phyloP scores from a whole-genome alignment of 176 grass and related monocot species.

The Aegilops sharonensis region DNA sequence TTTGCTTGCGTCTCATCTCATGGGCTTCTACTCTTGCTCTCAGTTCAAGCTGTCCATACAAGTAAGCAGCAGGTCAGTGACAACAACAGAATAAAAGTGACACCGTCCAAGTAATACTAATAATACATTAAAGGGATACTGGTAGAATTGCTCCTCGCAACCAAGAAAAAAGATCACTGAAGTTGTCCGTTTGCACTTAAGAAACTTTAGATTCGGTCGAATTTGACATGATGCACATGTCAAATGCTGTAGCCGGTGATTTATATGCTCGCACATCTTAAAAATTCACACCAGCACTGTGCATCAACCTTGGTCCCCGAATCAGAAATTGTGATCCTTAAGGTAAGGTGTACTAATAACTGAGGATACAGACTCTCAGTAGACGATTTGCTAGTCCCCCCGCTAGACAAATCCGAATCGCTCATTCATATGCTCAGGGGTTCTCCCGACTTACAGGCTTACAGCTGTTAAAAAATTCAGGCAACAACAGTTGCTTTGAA shows the following conservation, averaged over 20 bases:
- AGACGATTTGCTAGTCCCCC: background rate
- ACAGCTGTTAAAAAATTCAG: background rate
- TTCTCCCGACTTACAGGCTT: background rate
- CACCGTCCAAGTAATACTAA: too few species aligned
- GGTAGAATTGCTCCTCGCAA: background rate
- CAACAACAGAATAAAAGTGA: background rate
- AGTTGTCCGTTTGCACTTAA: background rate
- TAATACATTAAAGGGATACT: background rate
- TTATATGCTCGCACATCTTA: background rate
- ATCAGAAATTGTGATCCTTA: background rate
- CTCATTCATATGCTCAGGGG: background rate
- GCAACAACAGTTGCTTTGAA: background rate
- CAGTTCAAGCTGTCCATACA: conserved; percentile 45
- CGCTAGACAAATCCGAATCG: background rate
- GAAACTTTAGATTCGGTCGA: background rate
- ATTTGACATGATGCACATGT: background rate
- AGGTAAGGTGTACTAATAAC: background rate
- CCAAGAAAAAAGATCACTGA: background rate
- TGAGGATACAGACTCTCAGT: background rate
- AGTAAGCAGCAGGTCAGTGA: conserved; percentile 28
- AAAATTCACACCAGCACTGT: background rate
- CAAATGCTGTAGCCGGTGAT: background rate
- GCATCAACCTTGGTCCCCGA: background rate
- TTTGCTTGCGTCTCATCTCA: conserved; percentile 47
- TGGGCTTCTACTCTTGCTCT: conserved; percentile 32